Conservation (phyloP, 1,284 basidiomycete species). For the Sphagnurus paluster region DNA sequence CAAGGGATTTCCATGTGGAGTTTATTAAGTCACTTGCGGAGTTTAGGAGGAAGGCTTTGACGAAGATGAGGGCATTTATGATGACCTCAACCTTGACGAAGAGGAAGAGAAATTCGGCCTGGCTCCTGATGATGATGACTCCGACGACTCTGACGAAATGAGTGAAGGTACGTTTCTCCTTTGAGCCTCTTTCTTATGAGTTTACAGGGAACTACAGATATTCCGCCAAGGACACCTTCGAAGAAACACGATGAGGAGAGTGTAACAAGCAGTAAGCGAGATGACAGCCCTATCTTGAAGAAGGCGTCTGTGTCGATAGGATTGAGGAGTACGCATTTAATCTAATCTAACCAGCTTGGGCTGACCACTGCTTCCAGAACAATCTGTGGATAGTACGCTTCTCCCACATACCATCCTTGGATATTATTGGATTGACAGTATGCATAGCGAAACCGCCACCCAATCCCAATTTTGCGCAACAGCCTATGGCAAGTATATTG, state of each 20-base stretch:
- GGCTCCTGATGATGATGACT: conserved; percentile 72
- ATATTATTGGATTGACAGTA: conserved; percentile 20
- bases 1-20: too few relatives aligned
- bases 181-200: not conserved
- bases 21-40: conserved; percentile 23
- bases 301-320: conserved; percentile 63
- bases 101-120: conserved; percentile 93
- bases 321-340: conserved; percentile 58
- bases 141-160: conserved; percentile 67
- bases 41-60: conserved; percentile 94
- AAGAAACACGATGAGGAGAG: conserved; percentile 82
- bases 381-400: conserved; percentile 44
- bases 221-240: conserved; percentile 59
- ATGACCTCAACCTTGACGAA: conserved; percentile 96
- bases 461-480: conserved; percentile 77
- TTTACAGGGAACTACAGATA: conserved; percentile 38
- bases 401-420: conserved; percentile 6
- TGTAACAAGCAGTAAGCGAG: conserved; percentile 65
- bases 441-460: conserved; percentile 70
- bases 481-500: conserved; percentile 80
- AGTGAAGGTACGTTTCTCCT: conserved; percentile 61
- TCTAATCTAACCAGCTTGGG: conserved; percentile 7
- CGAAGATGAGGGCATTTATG: conserved; percentile 97
- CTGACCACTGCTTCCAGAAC: conserved; percentile 34
- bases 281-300: conserved; percentile 78